Evolutionary conservation across 176 grass and related monocot genomes (phyloP).

Genomic region (Rhipidocladum racemiflorum): DNA sequence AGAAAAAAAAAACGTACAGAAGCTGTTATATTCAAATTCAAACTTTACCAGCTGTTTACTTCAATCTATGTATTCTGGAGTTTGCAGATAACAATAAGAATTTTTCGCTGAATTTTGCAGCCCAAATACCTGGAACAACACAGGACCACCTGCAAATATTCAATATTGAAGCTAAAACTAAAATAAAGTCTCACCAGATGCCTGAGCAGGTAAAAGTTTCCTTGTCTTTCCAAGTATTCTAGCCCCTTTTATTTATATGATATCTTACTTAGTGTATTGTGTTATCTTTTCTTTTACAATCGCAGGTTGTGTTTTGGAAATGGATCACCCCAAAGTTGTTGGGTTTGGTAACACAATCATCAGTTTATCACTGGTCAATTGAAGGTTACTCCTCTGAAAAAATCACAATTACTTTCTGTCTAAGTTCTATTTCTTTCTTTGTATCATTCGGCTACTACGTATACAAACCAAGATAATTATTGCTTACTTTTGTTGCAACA

Average conservation of each 20-base stretch:
- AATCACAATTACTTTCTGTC: neutral
- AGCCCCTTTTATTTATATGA: neutral
- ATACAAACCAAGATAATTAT: slow-evolving; percentile 11
- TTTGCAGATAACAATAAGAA: neutral
- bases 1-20: neutral
- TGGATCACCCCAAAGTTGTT: slow-evolving; percentile 87
- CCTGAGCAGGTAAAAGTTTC: slow-evolving; percentile 64
- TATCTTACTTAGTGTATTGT: neutral
- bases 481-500: slow-evolving; percentile 26
- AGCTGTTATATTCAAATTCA: neutral
- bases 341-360: slow-evolving; percentile 69
- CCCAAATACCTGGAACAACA: slow-evolving; percentile 84
- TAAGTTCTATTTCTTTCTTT: neutral
- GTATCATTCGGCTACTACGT: slow-evolving; percentile 1
- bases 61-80: neutral
- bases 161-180: slow-evolving; percentile 95
- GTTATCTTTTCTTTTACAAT: neutral
- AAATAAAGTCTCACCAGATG: slow-evolving; percentile 98
- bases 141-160: slow-evolving; percentile 98
- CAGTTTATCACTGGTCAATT: slow-evolving; percentile 95
- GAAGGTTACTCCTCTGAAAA: slow-evolving; percentile 55
- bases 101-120: slow-evolving; percentile 42
- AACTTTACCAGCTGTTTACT: neutral
- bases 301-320: slow-evolving; percentile 95
- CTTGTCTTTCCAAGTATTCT: neutral